phyloP scores from a whole-genome alignment of 2,329 filamentous ascomycete genomes.

The Grosmannia penicillata region DNA sequence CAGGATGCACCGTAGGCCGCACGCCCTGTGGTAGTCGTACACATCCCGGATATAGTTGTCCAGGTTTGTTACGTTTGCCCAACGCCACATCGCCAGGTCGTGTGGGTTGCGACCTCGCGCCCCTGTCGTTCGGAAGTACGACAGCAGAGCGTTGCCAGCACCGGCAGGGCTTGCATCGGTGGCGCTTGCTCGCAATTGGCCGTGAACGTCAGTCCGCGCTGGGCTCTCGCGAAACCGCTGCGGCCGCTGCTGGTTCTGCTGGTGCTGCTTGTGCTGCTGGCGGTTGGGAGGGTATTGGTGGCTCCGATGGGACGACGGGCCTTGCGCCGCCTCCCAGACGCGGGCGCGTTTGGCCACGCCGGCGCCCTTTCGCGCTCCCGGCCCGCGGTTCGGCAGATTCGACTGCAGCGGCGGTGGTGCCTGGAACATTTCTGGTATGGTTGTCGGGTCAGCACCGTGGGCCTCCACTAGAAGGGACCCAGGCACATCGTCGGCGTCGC shows the following conservation, averaged over 20 bases:
- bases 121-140: slow-evolving; percentile 7
- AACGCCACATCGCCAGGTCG: slow-evolving; percentile 79
- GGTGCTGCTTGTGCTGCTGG: no score
- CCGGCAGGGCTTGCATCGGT: background rate
- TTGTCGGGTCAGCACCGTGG: slow-evolving; percentile 3
- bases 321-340: slow-evolving; percentile 37
- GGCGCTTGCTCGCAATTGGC: slow-evolving; percentile 13
- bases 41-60: slow-evolving; percentile 76
- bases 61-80: slow-evolving; percentile 81
- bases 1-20: slow-evolving; percentile 75
- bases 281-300: no score
- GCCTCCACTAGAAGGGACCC: slow-evolving; percentile 47
- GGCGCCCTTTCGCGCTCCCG: no score
- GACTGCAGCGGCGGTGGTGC: slow-evolving; percentile 12
- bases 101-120: slow-evolving; percentile 24
- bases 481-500: slow-evolving; percentile 48
- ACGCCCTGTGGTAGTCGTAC: slow-evolving; percentile 72
- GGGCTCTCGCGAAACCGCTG: no score
- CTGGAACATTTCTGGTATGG: slow-evolving; percentile 11
- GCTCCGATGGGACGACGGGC: no score
- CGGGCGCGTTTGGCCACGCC: no score
- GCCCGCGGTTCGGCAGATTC: slow-evolving; percentile 9
- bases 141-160: slow-evolving; percentile 8
- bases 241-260: slow-evolving; percentile 35
- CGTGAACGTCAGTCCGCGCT: no score